Evolutionary conservation across 257 asterid species (phyloP).

Genomic region (Nicotiana sylvestris): DNA sequence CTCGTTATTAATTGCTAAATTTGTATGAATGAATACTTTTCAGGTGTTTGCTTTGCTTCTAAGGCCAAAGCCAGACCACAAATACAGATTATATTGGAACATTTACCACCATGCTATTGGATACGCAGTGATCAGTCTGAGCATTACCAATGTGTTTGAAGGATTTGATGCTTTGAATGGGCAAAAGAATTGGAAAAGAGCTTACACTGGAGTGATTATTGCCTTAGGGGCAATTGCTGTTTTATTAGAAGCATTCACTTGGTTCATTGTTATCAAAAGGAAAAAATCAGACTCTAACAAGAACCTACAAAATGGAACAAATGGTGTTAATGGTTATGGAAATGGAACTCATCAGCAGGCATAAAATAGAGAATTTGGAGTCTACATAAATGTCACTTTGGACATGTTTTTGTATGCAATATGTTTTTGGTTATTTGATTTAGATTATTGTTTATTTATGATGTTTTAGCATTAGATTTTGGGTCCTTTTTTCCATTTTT

Average conservation of each 20-base stretch:
- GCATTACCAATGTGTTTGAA: slow-evolving; percentile 58
- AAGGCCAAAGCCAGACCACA: slow-evolving; percentile 84
- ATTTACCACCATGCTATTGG: slow-evolving; percentile 61
- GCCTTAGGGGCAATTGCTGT: slow-evolving; percentile 42
- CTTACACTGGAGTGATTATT: slow-evolving; percentile 51
- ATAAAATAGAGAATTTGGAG: not conserved
- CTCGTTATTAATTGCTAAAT: not conserved
- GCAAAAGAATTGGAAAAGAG: slow-evolving; percentile 51
- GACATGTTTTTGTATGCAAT: not conserved
- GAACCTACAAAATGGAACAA: slow-evolving; percentile 17
- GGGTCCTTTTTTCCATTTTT: not conserved
- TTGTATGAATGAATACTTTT: not conserved
- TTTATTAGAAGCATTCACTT: slow-evolving; percentile 54
- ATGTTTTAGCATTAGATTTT: not conserved
- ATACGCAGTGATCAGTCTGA: slow-evolving; percentile 46
- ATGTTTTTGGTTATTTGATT: not conserved
- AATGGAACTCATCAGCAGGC: slow-evolving; percentile 6
- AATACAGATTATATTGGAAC: slow-evolving; percentile 73
- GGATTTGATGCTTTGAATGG: slow-evolving; percentile 75
- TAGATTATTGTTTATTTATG: not conserved
- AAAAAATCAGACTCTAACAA: slow-evolving; percentile 16
- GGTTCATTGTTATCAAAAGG: slow-evolving; percentile 59
- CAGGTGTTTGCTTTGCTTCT: slow-evolving; percentile 61
- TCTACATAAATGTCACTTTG: not conserved
- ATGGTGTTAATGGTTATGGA: slow-evolving; percentile 27